These are phyloP conservation scores for Babesia caballi DNA, from an alignment of 169 alveolate genomes.

Conservation along the genomic window DNA sequence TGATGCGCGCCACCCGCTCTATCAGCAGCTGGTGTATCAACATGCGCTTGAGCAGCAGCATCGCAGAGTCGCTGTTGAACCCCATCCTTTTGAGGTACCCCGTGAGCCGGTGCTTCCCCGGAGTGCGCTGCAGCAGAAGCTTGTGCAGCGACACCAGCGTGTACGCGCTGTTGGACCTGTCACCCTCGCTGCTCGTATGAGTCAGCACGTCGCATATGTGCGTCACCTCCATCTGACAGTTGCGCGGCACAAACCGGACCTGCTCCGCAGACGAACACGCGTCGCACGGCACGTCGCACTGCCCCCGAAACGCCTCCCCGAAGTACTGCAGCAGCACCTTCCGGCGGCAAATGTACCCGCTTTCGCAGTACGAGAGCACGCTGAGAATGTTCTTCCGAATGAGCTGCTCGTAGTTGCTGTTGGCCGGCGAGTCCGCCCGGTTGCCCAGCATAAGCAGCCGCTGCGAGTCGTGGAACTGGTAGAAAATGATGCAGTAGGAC, in stretches of 20 bases:
- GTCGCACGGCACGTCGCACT: conserved; percentile 75
- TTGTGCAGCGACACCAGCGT: conserved; percentile 51
- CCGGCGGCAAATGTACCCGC: conserved; percentile 79
- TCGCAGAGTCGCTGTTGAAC: conserved; percentile 35
- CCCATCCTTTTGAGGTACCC: conserved; percentile 48
- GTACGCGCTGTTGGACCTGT: background rate
- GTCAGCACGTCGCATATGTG: conserved; percentile 26
- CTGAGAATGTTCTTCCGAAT: conserved; percentile 32
- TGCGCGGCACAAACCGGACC: conserved; percentile 1
- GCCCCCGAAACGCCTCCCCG: conserved; percentile 77
- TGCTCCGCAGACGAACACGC: conserved; percentile 33
- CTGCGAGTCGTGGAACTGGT: conserved; percentile 71
- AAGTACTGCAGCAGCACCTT: conserved; percentile 77
- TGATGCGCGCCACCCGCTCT: conserved; percentile 30
- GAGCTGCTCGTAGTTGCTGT: background rate
- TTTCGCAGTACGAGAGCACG: conserved; percentile 84
- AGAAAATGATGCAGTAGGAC: conserved; percentile 71
- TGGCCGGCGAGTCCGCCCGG: conserved; percentile 22
- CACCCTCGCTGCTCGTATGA: background rate
- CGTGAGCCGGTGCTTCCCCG: background rate
- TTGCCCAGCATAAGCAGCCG: conserved; percentile 62
- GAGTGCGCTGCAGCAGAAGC: conserved; percentile 14
- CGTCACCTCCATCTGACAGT: conserved; percentile 31
- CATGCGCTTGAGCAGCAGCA: conserved; percentile 59
- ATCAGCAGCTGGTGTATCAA: conserved; percentile 46